These are phyloP conservation scores for Candida nemodendra DNA, from an alignment of 805 yeast species.

Conservation along the genomic window DNA sequence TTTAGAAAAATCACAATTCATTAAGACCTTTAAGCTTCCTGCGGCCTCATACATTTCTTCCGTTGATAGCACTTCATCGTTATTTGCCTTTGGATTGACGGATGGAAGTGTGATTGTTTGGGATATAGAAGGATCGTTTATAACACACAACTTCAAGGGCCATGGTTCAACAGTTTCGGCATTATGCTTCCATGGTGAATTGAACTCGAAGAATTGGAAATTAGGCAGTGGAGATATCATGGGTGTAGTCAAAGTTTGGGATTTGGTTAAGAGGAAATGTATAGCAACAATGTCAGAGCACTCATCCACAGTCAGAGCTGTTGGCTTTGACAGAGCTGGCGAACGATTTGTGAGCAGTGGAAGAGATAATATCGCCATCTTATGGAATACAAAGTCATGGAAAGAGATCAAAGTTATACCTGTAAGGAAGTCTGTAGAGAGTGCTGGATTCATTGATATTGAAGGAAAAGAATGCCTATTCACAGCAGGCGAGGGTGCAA, in stretches of 20 bases:
- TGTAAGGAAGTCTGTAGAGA: slow-evolving; percentile 68
- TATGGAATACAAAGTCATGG: slow-evolving; percentile 52
- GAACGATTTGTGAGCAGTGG: slow-evolving; percentile 74
- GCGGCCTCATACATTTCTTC: slow-evolving; percentile 82
- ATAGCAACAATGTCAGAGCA: slow-evolving; percentile 67
- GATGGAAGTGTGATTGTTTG: slow-evolving; percentile 91
- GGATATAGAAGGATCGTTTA: slow-evolving; percentile 84
- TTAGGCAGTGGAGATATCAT: slow-evolving; percentile 69
- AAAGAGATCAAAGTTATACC: slow-evolving; percentile 68
- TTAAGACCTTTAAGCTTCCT: slow-evolving; percentile 56
- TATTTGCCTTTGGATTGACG: slow-evolving; percentile 91
- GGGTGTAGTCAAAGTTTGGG: slow-evolving; percentile 58
- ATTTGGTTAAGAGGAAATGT: slow-evolving; percentile 72
- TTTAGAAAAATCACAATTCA: slow-evolving; percentile 38
- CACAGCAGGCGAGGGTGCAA: slow-evolving; percentile 78
- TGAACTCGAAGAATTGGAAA: slow-evolving; percentile 70
- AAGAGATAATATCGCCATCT: slow-evolving; percentile 73
- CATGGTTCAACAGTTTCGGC: slow-evolving; percentile 89
- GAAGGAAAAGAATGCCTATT: slow-evolving; percentile 41
- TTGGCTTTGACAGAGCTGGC: slow-evolving; percentile 59
- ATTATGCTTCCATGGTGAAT: slow-evolving; percentile 67
- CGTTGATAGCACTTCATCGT: slow-evolving; percentile 76
- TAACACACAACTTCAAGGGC: slow-evolving; percentile 89
- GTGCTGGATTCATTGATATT: slow-evolving; percentile 55
- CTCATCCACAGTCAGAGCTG: slow-evolving; percentile 79